A percentile compares a stretch with the other conserved stretches of the same genome.
Evolutionary conservation across 164 flowering plant species (phyloP).

Genomic region (Aristolochia contorta): DNA sequence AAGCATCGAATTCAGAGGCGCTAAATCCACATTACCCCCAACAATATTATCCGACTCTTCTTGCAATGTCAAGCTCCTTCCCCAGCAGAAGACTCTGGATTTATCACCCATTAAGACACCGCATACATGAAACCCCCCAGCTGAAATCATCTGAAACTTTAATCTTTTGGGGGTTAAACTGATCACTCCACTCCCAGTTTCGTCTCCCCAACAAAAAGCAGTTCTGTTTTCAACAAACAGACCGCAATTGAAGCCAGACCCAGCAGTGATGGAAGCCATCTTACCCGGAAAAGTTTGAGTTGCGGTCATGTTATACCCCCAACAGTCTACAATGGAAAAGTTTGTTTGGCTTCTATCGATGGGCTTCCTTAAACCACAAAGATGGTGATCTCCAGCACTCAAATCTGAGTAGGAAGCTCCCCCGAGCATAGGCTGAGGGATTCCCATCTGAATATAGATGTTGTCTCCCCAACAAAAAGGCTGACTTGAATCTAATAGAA

Average conservation of each 20-base stretch:
- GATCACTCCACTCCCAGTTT: slow-evolving; percentile 57
- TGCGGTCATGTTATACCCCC: slow-evolving; percentile 98
- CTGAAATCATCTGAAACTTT: slow-evolving; percentile 61
- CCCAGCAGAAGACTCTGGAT: slow-evolving; percentile 76
- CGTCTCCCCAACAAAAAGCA: slow-evolving; percentile 92
- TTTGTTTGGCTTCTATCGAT: slow-evolving; percentile 23
- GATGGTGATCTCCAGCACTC: slow-evolving; percentile 91
- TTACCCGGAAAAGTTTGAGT: slow-evolving; percentile 48
- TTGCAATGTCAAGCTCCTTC: slow-evolving; percentile 54
- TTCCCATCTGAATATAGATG: slow-evolving; percentile 65
- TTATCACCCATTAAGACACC: slow-evolving; percentile 50
- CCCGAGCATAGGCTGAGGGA: slow-evolving; percentile 58
- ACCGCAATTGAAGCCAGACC: slow-evolving; percentile 86
- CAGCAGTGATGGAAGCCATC: slow-evolving; percentile 70
- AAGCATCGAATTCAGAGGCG: slow-evolving; percentile 52
- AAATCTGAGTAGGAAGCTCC: slow-evolving; percentile 60
- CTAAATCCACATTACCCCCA: slow-evolving; percentile 42
- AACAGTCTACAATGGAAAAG: slow-evolving; percentile 70
- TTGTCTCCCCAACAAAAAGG: slow-evolving; percentile 97
- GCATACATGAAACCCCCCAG: slow-evolving; percentile 96
- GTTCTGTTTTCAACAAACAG: slow-evolving; percentile 58
- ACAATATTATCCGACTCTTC: slow-evolving; percentile 30
- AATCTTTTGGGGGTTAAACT: slow-evolving; percentile 37
- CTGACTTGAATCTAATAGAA: slow-evolving; percentile 46
- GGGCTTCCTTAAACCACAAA: slow-evolving; percentile 69